phyloP scores from a whole-genome alignment of 129 eudicot genomes.

The Pseudognaphalium luteoalbum region DNA sequence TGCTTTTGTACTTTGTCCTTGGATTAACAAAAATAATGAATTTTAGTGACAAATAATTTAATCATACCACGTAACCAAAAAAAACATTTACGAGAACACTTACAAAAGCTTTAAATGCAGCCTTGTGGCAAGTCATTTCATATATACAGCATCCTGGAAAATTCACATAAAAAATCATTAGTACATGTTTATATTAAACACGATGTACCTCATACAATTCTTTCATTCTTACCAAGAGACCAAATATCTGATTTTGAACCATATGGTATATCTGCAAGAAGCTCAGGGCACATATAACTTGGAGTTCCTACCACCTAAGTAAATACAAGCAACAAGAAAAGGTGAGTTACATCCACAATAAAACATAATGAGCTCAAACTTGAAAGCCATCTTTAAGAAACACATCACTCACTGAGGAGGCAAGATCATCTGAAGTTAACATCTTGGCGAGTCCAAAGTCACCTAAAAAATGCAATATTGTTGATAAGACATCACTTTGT shows the following conservation, averaged over 20 bases:
- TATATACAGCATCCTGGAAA: constrained; percentile 91
- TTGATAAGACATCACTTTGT: constrained; percentile 17
- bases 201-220: constrained; percentile 5
- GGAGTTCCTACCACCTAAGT: constrained; percentile 97
- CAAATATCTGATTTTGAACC: constrained; percentile 98
- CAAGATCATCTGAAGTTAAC: constrained; percentile 92
- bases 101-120: constrained; percentile 99
- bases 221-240: constrained; percentile 74
- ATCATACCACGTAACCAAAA: background rate
- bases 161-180: constrained; percentile 17
- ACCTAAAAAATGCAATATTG: constrained; percentile 51
- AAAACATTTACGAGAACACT: constrained; percentile 33
- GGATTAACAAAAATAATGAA: constrained; percentile 6
- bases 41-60: constrained; percentile 11
- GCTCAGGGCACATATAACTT: constrained; percentile 99
- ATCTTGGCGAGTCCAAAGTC: constrained; percentile 99
- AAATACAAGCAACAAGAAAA: constrained; percentile 18
- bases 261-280: constrained; percentile 99
- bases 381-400: constrained; percentile 20
- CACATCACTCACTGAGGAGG: constrained; percentile 79
- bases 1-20: background rate
- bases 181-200: constrained; percentile 14
- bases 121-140: constrained; percentile 88
- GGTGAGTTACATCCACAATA: constrained; percentile 10
- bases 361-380: background rate